Evolutionary conservation across 495 filamentous ascomycete species (phyloP).

Genomic region (Annulohypoxylon nitens): DNA sequence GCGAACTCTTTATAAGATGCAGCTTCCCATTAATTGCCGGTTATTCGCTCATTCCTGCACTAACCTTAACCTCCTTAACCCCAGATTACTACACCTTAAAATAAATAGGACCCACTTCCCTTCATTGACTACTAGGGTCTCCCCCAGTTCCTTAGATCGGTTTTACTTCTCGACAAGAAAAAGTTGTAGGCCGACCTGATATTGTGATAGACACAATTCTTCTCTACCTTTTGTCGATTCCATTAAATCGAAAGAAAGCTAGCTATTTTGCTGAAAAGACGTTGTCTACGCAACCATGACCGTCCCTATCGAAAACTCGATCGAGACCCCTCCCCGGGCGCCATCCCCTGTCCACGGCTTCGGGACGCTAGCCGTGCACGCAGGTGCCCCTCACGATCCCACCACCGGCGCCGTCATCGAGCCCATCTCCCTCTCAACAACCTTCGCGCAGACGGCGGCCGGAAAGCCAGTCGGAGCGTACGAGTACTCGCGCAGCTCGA

Average conservation of each 20-base stretch:
- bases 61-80: not conserved
- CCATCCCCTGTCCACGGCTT: constrained; percentile 70
- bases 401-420: constrained; percentile 95
- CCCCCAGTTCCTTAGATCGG: not conserved
- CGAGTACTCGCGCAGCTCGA: constrained; percentile 92
- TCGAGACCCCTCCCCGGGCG: constrained; percentile 59
- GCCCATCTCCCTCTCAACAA: constrained; percentile 94
- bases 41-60: constrained; percentile 14
- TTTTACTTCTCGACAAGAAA: not conserved
- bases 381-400: constrained; percentile 89
- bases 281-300: constrained; percentile 52
- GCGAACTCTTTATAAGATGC: constrained; percentile 8
- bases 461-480: constrained; percentile 86
- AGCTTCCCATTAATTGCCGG: not conserved
- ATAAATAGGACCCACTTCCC: constrained; percentile 8
- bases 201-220: not conserved
- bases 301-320: constrained; percentile 54
- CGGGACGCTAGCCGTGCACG: constrained; percentile 94
- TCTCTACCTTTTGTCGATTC: not conserved
- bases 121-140: constrained; percentile 13
- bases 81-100: constrained; percentile 2
- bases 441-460: constrained; percentile 87
- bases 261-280: not conserved
- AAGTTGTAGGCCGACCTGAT: constrained; percentile 11
- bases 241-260: not conserved